A percentile compares a stretch with the other conserved stretches of the same genome.
These are phyloP conservation scores for Lactifluus pinguis DNA, from an alignment of 768 basidiomycete genomes.

Conservation along the genomic window DNA sequence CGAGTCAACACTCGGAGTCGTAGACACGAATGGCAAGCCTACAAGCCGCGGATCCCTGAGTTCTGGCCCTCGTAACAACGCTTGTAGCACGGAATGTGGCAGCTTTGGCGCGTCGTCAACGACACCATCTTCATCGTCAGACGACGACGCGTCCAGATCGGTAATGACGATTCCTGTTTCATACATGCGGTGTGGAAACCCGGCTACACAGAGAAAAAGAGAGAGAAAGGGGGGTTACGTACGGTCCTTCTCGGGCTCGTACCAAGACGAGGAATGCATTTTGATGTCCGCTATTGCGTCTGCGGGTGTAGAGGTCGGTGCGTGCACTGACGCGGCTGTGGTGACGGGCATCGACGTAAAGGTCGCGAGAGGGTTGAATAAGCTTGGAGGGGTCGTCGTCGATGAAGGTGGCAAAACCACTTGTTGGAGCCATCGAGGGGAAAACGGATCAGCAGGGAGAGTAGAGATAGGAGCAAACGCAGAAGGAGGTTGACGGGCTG, in stretches of 20 bases:
- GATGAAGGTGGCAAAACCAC: not conserved
- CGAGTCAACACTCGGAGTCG: not conserved
- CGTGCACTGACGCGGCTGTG: not conserved
- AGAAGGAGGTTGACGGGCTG: not conserved
- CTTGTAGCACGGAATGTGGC: constrained; percentile 8
- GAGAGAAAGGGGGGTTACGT: not conserved
- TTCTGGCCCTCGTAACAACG: not conserved
- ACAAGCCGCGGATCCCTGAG: not conserved
- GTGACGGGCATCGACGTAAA: not conserved
- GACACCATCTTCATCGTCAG: constrained; percentile 14
- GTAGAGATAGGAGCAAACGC: not conserved
- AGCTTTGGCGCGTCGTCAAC: constrained; percentile 8
- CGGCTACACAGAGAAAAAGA: not conserved
- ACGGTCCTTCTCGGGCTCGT: constrained; percentile 20
- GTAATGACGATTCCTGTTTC: constrained; percentile 18
- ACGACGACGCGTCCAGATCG: constrained; percentile 18
- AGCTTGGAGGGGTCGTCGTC: not conserved
- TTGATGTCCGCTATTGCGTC: constrained; percentile 4
- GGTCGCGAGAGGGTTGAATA: not conserved
- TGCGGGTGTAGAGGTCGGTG: not conserved
- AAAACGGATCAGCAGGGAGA: not conserved
- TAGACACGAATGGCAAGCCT: not conserved
- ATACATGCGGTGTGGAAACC: not conserved
- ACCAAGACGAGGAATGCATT: constrained; percentile 20
- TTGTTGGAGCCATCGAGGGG: not conserved